phyloP scores from a whole-genome alignment of 441 rosid genomes.

The Populus trichocarpa region DNA sequence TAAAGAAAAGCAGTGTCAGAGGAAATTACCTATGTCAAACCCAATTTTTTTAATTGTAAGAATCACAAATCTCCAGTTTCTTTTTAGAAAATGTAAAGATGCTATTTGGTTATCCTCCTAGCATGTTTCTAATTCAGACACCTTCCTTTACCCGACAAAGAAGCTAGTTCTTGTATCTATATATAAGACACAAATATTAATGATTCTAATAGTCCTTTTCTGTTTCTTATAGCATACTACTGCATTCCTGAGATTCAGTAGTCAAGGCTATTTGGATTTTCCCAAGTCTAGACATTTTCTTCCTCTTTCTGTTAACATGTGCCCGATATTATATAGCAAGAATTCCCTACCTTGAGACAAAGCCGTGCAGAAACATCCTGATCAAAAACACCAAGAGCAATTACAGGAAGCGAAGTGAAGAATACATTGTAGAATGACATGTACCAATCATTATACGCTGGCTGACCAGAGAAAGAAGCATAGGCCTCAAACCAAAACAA shows the following conservation, averaged over 20 bases:
- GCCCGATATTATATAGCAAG: background rate
- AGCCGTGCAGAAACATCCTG: slow-evolving; percentile 85
- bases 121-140: background rate
- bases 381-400: slow-evolving; percentile 88
- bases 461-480: slow-evolving; percentile 85
- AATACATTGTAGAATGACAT: slow-evolving; percentile 91
- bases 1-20: background rate
- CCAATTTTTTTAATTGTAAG: background rate
- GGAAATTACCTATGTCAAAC: background rate
- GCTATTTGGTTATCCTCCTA: background rate
- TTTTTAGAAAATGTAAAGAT: background rate
- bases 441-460: slow-evolving; percentile 96
- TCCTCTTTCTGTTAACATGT: background rate
- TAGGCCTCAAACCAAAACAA: slow-evolving; percentile 85
- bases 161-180: background rate
- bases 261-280: background rate
- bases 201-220: background rate
- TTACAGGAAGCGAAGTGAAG: slow-evolving; percentile 96
- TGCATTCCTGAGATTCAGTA: background rate
- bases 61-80: background rate
- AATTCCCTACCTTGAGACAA: slow-evolving; percentile 63
- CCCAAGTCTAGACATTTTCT: background rate
- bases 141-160: background rate
- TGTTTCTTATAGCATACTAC: background rate
- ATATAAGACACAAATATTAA: background rate